A percentile compares a stretch with the other conserved stretches of the same genome.
Conservation (phyloP, 257 asterid species). For the Solanum sejunctum region DNA sequence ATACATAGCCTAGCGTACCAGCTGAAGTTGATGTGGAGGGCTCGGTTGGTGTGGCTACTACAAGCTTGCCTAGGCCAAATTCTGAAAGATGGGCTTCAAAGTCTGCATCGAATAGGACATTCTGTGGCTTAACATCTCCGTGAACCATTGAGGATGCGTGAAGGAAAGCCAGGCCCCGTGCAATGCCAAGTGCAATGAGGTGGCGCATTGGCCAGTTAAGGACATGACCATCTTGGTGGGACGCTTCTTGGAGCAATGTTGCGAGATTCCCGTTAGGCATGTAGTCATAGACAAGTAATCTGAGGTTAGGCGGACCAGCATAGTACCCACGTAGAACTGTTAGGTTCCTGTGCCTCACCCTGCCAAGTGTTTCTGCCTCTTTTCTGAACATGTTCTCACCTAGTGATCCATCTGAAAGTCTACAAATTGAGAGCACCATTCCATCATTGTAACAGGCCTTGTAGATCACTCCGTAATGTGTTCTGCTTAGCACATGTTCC, state of each 20-base stretch:
- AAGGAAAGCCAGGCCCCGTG: slow-evolving; percentile 54
- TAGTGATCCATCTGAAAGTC: slow-evolving; percentile 38
- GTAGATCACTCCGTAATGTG: slow-evolving; percentile 45
- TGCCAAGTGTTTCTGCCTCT: slow-evolving; percentile 56
- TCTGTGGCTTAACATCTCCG: slow-evolving; percentile 61
- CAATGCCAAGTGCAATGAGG: slow-evolving; percentile 60
- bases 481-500: slow-evolving; percentile 52
- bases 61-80: slow-evolving; percentile 51
- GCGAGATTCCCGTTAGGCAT: slow-evolving; percentile 75
- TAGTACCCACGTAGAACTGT: slow-evolving; percentile 66
- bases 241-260: slow-evolving; percentile 59
- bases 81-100: slow-evolving; percentile 70
- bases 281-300: slow-evolving; percentile 60
- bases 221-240: slow-evolving; percentile 70
- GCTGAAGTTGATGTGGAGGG: slow-evolving; percentile 41
- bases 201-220: slow-evolving; percentile 79
- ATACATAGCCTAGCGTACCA: slow-evolving; percentile 49
- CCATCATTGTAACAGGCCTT: slow-evolving; percentile 65
- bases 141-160: slow-evolving; percentile 45
- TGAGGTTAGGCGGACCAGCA: slow-evolving; percentile 43
- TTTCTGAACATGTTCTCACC: slow-evolving; percentile 44
- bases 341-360: slow-evolving; percentile 60
- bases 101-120: slow-evolving; percentile 61
- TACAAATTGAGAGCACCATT: slow-evolving; percentile 52
- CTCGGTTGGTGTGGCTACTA: slow-evolving; percentile 17